Evolutionary conservation across 2,329 filamentous ascomycete species (phyloP), one percentile per base, ranked within the genome.

Genomic region (Aspergillus fumigatiaffinis): DNA sequence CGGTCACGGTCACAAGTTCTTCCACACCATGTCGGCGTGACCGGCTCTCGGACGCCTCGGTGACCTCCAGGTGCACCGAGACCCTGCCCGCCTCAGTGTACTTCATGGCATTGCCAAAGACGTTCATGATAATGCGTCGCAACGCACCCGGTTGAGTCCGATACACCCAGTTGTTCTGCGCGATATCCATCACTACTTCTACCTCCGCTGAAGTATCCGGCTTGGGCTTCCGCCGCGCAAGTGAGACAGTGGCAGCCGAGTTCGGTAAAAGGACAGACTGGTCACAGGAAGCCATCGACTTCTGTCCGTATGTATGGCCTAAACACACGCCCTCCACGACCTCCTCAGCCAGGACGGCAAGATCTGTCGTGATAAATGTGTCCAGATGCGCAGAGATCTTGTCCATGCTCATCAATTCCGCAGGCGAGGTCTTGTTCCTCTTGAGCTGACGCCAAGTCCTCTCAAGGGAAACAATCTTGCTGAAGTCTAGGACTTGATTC

Each of bases 31-130:
- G 66, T 4, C 69, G 64, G 2, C 65, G 69, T n/a, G 62, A 63
- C 17, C 70, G 71, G 38, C 66, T 60, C 41, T 72, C 68, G 0
- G 66, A 68, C 2, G 67, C 58, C 53, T 71, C 68, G 0, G 66
- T 60, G 7, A 67, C 63, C 26, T 70, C 66, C 12, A 82, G 60
- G 2, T 66, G 71, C 3, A 83, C 71, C 7, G 77, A 75, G 2
- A 87, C 77, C 53, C 74, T 80, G 3, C 84, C 84, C 1, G 71
- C 66, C 2, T 77, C 74, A 0, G 84, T 87, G 57, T 86, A 87
- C 66, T 87, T 87, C 64, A 87, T 75, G 0, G 85, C 79, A 63
- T 87, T 87, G 8, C 82, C 82, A 46, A 86, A 82, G 0, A 87
- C 64, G 55, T 87, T 87, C 83, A 86, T 85, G 50, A 87, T 77